Evolutionary conservation across 768 basidiomycete genomes (phyloP).

Genomic region (Paxillus rubicundulus): DNA sequence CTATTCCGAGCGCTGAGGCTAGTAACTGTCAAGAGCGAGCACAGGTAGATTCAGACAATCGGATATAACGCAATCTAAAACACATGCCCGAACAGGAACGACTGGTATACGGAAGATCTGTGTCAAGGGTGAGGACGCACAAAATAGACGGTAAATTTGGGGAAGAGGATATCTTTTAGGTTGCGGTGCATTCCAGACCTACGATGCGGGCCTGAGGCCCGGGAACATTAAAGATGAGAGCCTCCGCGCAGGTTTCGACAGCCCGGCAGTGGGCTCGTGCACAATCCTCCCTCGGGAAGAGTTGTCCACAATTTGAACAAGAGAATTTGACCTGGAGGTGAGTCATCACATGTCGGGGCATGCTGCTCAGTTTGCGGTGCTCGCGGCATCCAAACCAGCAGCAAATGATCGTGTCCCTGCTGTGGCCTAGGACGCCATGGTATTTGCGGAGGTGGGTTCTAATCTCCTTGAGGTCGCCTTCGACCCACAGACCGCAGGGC

Average conservation of each 20-base stretch:
- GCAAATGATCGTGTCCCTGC: not conserved
- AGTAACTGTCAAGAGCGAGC: too few relatives aligned
- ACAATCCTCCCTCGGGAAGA: not conserved
- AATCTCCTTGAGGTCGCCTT: slow-evolving; percentile 2
- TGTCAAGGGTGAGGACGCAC: too few relatives aligned
- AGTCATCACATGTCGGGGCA: slow-evolving; percentile 5
- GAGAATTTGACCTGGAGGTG: not conserved
- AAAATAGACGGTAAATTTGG: too few relatives aligned
- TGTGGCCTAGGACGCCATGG: not conserved
- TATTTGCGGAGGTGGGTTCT: not conserved
- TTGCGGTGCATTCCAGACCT: not conserved
- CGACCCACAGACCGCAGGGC: not conserved
- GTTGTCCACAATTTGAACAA: not conserved
- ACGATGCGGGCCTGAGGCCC: slow-evolving; percentile 1
- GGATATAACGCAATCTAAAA: too few relatives aligned
- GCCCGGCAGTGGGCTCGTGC: not conserved
- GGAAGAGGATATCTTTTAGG: not conserved
- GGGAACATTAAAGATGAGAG: not conserved
- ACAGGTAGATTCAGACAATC: too few relatives aligned
- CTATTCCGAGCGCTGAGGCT: too few relatives aligned
- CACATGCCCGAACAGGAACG: too few relatives aligned
- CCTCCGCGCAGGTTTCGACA: not conserved
- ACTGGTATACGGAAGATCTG: too few relatives aligned
- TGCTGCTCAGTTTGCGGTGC: not conserved
- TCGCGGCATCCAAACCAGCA: not conserved